phyloP scores from a whole-genome alignment of 768 basidiomycete genomes.

The Nevesoporus exiguus region DNA sequence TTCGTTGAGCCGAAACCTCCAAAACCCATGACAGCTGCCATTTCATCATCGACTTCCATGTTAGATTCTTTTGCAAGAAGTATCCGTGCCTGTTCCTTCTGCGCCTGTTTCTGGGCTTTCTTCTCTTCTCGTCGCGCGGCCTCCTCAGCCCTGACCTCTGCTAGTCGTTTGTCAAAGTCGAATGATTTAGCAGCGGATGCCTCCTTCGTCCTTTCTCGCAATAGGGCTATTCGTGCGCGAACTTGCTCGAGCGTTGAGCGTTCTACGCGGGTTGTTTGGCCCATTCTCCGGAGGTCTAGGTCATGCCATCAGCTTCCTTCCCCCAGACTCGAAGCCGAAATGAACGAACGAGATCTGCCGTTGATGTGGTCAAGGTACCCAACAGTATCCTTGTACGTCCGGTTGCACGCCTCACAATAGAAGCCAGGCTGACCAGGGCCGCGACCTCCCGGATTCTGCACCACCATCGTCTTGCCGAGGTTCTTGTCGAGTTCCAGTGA shows the following conservation, averaged over 20 bases:
- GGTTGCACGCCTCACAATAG: constrained; percentile 86
- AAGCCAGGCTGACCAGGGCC: constrained; percentile 94
- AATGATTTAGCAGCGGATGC: constrained; percentile 83
- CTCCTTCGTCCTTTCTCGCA: constrained; percentile 85
- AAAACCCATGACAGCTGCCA: constrained; percentile 88
- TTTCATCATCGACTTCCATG: constrained; percentile 54
- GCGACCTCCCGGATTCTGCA: constrained; percentile 74
- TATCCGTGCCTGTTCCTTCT: constrained; percentile 67
- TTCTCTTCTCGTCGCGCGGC: constrained; percentile 61
- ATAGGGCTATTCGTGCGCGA: constrained; percentile 79
- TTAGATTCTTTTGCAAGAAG: constrained; percentile 54
- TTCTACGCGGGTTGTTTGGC: constrained; percentile 91
- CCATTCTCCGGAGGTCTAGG: constrained; percentile 84
- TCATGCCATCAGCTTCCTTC: neutral
- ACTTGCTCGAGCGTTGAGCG: constrained; percentile 93
- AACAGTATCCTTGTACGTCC: constrained; percentile 91
- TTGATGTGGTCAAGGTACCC: constrained; percentile 96
- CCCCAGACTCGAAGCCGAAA: neutral
- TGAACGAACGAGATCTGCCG: constrained; percentile 78
- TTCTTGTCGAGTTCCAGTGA: constrained; percentile 93
- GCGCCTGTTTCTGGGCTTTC: constrained; percentile 77
- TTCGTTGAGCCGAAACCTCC: constrained; percentile 86
- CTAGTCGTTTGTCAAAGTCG: constrained; percentile 89
- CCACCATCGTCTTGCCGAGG: constrained; percentile 91
- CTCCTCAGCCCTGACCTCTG: constrained; percentile 77